Percentiles rank a stretch among this genome's conserved stretches.
phyloP scores from a whole-genome alignment of 2,329 filamentous ascomycete genomes.

The Penicillium sp. region DNA sequence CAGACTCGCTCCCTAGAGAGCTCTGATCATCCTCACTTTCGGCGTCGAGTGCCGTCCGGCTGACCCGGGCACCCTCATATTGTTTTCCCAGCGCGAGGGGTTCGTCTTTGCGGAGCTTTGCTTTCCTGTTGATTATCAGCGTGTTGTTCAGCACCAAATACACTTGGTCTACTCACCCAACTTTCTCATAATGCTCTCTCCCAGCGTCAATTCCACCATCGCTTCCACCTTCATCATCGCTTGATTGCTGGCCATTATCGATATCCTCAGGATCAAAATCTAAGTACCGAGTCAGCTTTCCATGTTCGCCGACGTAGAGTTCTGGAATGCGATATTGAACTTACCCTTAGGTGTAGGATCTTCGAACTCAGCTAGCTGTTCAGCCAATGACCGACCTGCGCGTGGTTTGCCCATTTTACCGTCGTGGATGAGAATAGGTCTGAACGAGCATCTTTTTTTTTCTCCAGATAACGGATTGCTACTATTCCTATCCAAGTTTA shows the following conservation, averaged over 20 bases:
- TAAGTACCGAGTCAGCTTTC: conserved; percentile 35
- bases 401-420: conserved; percentile 48
- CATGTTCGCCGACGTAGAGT: background rate
- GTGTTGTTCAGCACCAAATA: conserved; percentile 1
- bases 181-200: conserved; percentile 80
- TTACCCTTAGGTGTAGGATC: conserved; percentile 61
- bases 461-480: conserved; percentile 24
- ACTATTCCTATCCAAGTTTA: conserved; percentile 16
- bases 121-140: conserved; percentile 56
- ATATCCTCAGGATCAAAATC: conserved; percentile 77
- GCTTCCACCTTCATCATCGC: conserved; percentile 53
- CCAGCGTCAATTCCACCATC: conserved; percentile 51
- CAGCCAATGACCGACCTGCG: conserved; percentile 50
- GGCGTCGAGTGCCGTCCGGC: conserved; percentile 62
- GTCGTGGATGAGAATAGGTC: conserved; percentile 6
- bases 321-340: conserved; percentile 2
- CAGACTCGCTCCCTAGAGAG: conserved; percentile 18
- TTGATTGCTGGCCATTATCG: conserved; percentile 54
- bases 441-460: conserved; percentile 24
- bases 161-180: conserved; percentile 53
- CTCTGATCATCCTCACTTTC: conserved; percentile 49
- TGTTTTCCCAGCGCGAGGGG: conserved; percentile 67
- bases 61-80: conserved; percentile 75
- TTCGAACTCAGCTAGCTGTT: conserved; percentile 60
- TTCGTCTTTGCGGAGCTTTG: conserved; percentile 73